Base-by-base conservation (phyloP, 139 green algal species). In the Chlorella sp. region DNA sequence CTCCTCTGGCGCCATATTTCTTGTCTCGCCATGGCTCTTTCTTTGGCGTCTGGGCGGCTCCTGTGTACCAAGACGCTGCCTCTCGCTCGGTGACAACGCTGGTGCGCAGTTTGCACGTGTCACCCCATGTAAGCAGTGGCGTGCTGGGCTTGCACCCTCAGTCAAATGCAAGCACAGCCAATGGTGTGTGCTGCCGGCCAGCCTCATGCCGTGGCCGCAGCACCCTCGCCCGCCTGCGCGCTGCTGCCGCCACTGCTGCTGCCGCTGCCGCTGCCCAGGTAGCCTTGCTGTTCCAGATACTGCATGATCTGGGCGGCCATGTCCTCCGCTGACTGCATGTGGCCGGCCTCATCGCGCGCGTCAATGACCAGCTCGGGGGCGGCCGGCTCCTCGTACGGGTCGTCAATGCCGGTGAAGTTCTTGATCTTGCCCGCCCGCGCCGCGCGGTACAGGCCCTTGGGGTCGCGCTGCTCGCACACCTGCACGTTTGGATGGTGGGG, bases 401-500 rank as follows among this genome's bases (percentile, higher is more conserved):
- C 77, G 77, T 83, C 77, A 40, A 83, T 83, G 77, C 92, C 95
- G n/a, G 95, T 98, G 88, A 98, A 97, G 60, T 94, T 93, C 85
- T 98, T 98, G 36, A 99, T 94, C 86, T 96, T 92, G 38, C 97
- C 97, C 36, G 94, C 94, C 0, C 97, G 90, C 0, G 96, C 97
- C 72, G 95, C 92, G 87, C 98, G 98, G 92, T 99, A 99, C 43
- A 99, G 91, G 0, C 96, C 96, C 91, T 99, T 99, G 54, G 95
- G 93, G 89, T 99, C 97, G 1, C 97, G 93, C 82, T 93, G 46
- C 91, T 99, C 97, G 76, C 97, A 99, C 26, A 99, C 85, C 44
- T 89, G 77, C 56, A 56, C 2, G 28, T n/a, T n/a, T n/a, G n/a
- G n/a, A n/a, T n/a, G n/a, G n/a, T n/a, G 22, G 40, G 40, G 36